Base-by-base conservation (phyloP, 2,329 filamentous ascomycete genomes). In the Gaeumannomyces sp. region DNA sequence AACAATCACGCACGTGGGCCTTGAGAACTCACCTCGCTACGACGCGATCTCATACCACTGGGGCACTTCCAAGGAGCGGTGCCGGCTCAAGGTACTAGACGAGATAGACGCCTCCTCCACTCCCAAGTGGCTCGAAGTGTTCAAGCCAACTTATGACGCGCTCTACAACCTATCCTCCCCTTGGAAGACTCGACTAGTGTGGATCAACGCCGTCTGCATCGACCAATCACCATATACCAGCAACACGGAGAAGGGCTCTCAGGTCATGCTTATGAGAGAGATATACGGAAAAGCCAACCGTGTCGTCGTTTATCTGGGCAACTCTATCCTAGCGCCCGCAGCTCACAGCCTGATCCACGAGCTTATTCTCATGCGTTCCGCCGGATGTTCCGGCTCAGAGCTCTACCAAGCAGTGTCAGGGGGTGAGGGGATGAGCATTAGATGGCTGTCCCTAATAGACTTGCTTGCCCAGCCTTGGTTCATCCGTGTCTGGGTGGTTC, bases 11-110 rank as follows among this genome's bases (percentile, higher is more conserved):
- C 58, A 60, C 19, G 28, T 60, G 13, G 19, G 5, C 28, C 58
- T 60, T 10, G 58, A 33, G 25, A 31, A 33, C 28, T 5, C 28
- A 2, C 58, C 58, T 4, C 28, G 4, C 4, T 60, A 29, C 58
- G 58, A 60, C 13, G 58, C 58, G 11, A 28, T 60, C 16, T 60
- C 58, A 8, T 60, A 60, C 58, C 58, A 60, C 58, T 60, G 58
- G 58, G 58, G 58, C 8, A 59, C 58, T 10, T 28, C 58, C 28
- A 10, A 29, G 19, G 58, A 33, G 28, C 27, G 28, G 22, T 16
- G 58, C 58, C 58, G 28, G 25, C 19, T 60, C 28, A 33, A 10
- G 11, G 58, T 60, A 4, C 19, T 29, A 3, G 58, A 31, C 3
- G 25, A 58, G 16, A 19, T 2, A 45, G 38, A 19, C 38, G 16